These are phyloP conservation scores for Tolypocladium pustulatum DNA, from an alignment of 2,329 filamentous ascomycete species.

Conservation along the genomic window DNA sequence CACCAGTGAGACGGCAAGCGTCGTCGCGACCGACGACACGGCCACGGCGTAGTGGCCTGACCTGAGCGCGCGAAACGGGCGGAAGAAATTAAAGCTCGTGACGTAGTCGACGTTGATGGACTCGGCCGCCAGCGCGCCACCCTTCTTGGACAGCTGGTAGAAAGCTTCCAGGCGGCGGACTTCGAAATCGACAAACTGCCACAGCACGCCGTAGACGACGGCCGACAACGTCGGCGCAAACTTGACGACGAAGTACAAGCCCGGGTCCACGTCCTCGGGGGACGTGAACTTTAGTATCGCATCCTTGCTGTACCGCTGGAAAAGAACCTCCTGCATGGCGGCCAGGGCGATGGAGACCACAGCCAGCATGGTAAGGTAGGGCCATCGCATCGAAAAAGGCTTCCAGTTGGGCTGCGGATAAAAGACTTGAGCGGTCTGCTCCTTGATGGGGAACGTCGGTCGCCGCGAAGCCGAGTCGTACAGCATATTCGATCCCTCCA, in stretches of 20 bases:
- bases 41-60: constrained; percentile 59
- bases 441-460: constrained; percentile 25
- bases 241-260: constrained; percentile 50
- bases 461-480: constrained; percentile 20
- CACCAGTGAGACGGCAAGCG: constrained; percentile 57
- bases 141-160: constrained; percentile 51
- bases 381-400: constrained; percentile 53
- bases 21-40: constrained; percentile 52
- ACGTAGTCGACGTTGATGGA: constrained; percentile 68
- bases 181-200: constrained; percentile 57
- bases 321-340: constrained; percentile 43
- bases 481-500: constrained; percentile 30
- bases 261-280: constrained; percentile 38
- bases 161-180: constrained; percentile 57
- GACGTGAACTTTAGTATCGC: constrained; percentile 39
- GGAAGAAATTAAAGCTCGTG: constrained; percentile 54
- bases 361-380: constrained; percentile 45
- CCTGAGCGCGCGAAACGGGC: constrained; percentile 51
- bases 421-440: constrained; percentile 35
- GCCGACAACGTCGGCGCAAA: constrained; percentile 52
- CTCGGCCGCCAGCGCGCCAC: constrained; percentile 50
- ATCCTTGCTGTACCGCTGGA: constrained; percentile 32
- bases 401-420: constrained; percentile 58
- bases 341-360: constrained; percentile 42
- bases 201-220: constrained; percentile 52